phyloP scores from a whole-genome alignment of 257 asterid genomes.

The Solanum virginianum region DNA sequence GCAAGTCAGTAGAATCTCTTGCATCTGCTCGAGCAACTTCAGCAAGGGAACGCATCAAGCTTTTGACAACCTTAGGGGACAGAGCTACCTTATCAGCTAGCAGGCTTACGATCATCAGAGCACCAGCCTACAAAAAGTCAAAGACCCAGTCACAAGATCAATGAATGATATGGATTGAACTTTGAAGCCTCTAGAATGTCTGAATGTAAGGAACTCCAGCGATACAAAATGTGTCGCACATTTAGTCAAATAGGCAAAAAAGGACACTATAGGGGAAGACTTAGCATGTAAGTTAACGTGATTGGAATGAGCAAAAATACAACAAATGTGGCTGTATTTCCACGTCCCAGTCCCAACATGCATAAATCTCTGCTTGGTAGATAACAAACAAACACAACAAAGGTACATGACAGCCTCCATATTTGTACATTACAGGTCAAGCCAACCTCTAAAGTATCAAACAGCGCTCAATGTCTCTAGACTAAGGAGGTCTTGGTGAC shows the following conservation, averaged over 20 bases:
- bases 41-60: slow-evolving; percentile 55
- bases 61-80: slow-evolving; percentile 43
- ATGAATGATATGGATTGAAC: background rate
- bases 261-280: background rate
- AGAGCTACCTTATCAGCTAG: slow-evolving; percentile 65
- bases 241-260: background rate
- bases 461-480: background rate
- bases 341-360: background rate
- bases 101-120: slow-evolving; percentile 73
- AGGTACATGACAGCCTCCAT: background rate
- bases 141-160: background rate
- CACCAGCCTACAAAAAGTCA: slow-evolving; percentile 52
- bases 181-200: background rate
- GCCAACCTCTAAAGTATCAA: background rate
- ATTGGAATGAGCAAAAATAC: background rate
- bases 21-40: slow-evolving; percentile 49
- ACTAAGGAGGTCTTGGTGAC: background rate
- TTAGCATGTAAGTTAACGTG: background rate
- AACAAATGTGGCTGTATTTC: background rate
- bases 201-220: background rate
- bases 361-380: background rate
- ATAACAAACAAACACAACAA: background rate
- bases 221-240: background rate
- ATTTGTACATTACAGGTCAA: background rate
- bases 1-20: slow-evolving; percentile 46